Percentiles rank a stretch among this genome's conserved stretches.
Evolutionary conservation across 805 yeast species (phyloP).

Genomic region (Candida quercuum): DNA sequence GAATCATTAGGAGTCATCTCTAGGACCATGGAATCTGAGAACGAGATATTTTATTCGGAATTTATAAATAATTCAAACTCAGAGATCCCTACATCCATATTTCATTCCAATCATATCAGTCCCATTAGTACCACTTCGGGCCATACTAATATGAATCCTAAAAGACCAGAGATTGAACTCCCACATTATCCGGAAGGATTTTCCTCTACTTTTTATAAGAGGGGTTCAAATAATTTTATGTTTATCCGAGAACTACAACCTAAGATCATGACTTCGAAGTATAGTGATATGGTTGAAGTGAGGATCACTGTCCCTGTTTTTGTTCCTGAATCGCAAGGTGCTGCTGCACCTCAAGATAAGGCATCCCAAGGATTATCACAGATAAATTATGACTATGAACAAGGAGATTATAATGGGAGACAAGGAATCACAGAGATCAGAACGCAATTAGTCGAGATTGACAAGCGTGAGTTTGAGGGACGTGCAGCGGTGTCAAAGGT

Average conservation of each 20-base stretch:
- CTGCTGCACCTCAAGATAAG: no score
- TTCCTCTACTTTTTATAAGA: conserved; percentile 42
- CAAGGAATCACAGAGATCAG: no score
- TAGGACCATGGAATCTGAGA: background rate
- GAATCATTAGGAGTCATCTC: background rate
- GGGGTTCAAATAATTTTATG: conserved; percentile 46
- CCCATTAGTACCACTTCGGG: no score
- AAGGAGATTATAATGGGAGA: no score
- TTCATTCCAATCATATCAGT: no score
- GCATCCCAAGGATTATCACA: no score
- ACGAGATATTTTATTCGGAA: background rate
- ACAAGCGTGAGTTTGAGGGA: conserved; percentile 37
- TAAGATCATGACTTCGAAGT: conserved; percentile 36
- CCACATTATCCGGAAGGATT: conserved; percentile 41
- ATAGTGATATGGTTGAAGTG: conserved; percentile 34
- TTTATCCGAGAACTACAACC: conserved; percentile 45
- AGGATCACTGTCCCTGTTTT: conserved; percentile 2
- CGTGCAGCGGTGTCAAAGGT: conserved; percentile 13
- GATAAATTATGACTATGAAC: no score
- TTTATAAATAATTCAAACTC: no score
- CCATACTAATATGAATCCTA: no score
- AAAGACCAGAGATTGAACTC: conserved; percentile 7
- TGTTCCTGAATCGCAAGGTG: conserved; percentile 8
- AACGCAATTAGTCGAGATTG: conserved; percentile 37
- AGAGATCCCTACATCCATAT: no score